Evolutionary conservation across 768 basidiomycete species (phyloP), one percentile per base, ranked within the genome.

Genomic region (Trametopsis cervina): DNA sequence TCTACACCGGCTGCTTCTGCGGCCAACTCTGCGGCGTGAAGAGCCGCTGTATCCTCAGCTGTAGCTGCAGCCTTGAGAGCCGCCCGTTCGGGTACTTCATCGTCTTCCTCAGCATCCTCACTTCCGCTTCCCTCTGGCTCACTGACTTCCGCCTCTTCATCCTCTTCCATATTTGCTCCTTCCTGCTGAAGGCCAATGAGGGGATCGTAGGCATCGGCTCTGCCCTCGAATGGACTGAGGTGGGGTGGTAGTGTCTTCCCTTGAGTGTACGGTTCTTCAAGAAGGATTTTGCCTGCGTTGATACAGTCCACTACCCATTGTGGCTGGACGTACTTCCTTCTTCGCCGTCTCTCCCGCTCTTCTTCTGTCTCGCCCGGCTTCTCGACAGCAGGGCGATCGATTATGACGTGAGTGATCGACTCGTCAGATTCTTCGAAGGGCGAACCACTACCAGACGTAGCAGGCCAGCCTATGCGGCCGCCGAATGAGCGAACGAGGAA

Each of bases 281-380:
- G 75, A 23, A 97, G 74, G 50, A 95, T 76, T 63, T 78, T 88
- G 9, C 84, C 83, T 6, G 81, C 77, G 63, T 99, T 99, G 62
- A 96, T 82, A 64, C 89, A 96, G 63, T 99, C 96, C 27, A 91
- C 89, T 25, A 96, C 77, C 96, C 96, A 98, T 65, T 98, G 95
- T 10, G 96, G 96, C 65, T 98, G 96, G 15, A 98, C 77, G 64
- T 87, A 90, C 61, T 89, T 91, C 59, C 92, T 77, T 63, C 79
- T 78, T 38, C 74, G 67, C 29, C 81, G 73, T 37, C 76, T 71
- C 56, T 83, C 79, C 56, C 77, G 75, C 54, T 85, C 78, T 44
- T 77, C 78, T 13, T 70, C 54, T 0, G 75, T 73, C 59, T 80
- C 83, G 45, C 73, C 65, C 21, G 60, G 43, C 53, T 65, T 69